Conservation (phyloP, 2,329 filamentous ascomycete species). For the Xylariaceae sp. region DNA sequence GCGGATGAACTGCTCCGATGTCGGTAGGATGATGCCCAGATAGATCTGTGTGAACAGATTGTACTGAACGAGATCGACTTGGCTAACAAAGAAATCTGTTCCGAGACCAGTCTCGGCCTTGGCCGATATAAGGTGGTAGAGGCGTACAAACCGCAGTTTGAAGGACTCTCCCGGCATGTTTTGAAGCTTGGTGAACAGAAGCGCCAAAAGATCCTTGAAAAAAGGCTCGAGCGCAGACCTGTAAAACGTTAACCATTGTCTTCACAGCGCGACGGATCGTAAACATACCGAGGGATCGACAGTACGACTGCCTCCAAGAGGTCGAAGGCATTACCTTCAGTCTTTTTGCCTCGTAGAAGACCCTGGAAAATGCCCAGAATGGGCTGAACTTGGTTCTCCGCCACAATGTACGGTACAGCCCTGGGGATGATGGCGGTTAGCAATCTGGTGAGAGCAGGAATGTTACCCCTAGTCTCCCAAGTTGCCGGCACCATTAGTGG, state of each 20-base stretch:
- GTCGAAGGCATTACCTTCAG: conserved; percentile 83
- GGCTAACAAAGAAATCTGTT: conserved; percentile 82
- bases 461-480: conserved; percentile 90
- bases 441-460: conserved; percentile 82
- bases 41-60: conserved; percentile 82
- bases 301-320: conserved; percentile 75
- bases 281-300: conserved; percentile 59
- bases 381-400: conserved; percentile 76
- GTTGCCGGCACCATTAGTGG: conserved; percentile 75
- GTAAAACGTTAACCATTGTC: conserved; percentile 8
- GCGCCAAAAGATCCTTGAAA: conserved; percentile 71
- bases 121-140: conserved; percentile 89
- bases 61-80: conserved; percentile 75
- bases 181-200: conserved; percentile 76
- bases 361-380: conserved; percentile 96
- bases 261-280: not conserved
- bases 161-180: conserved; percentile 67
- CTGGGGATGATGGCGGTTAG: conserved; percentile 79
- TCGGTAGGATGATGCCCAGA: conserved; percentile 76
- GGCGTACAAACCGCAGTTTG: conserved; percentile 80
- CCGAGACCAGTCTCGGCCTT: conserved; percentile 75
- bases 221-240: conserved; percentile 66
- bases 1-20: conserved; percentile 80
- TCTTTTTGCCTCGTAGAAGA: conserved; percentile 73
- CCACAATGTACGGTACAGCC: conserved; percentile 65